Conservation (phyloP, 1,284 basidiomycete genomes). For the Ceratobasidium sp. region DNA sequence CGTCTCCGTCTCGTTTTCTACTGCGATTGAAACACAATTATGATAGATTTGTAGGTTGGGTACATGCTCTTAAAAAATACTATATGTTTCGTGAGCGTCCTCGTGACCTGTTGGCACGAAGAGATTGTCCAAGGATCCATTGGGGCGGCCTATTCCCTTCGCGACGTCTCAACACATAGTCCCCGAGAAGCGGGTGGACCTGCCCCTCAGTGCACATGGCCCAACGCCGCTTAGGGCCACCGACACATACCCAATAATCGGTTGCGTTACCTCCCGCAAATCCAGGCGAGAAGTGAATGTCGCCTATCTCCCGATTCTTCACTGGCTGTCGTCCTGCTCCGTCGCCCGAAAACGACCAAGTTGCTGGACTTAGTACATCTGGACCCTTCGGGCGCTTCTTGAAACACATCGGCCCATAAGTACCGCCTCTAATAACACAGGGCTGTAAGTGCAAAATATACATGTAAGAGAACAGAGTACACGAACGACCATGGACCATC, state of each 20-base stretch:
- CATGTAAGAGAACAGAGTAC: not conserved
- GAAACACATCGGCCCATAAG: not conserved
- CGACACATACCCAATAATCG: conserved; percentile 1
- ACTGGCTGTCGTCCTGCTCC: not conserved
- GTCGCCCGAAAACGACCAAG: not conserved
- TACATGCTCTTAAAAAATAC: not conserved
- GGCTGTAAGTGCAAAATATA: too few species aligned
- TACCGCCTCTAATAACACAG: not conserved
- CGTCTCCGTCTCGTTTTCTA: too few species aligned
- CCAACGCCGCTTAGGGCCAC: not conserved
- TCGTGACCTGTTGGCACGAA: not conserved
- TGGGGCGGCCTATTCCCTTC: not conserved
- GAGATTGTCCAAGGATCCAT: not conserved
- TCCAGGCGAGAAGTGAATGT: not conserved
- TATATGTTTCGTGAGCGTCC: not conserved
- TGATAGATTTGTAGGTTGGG: too few species aligned
- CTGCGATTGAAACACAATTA: too few species aligned
- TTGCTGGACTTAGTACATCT: not conserved
- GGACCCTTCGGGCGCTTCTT: not conserved
- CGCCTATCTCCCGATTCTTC: not conserved
- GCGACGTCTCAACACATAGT: not conserved
- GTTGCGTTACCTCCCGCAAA: not conserved
- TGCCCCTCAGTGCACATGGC: not conserved
- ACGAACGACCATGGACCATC: not conserved
- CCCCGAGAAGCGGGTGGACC: not conserved